Evolutionary conservation across 768 basidiomycete species (phyloP), one percentile per base, ranked within the genome.

Genomic region (Amanita rimosa): DNA sequence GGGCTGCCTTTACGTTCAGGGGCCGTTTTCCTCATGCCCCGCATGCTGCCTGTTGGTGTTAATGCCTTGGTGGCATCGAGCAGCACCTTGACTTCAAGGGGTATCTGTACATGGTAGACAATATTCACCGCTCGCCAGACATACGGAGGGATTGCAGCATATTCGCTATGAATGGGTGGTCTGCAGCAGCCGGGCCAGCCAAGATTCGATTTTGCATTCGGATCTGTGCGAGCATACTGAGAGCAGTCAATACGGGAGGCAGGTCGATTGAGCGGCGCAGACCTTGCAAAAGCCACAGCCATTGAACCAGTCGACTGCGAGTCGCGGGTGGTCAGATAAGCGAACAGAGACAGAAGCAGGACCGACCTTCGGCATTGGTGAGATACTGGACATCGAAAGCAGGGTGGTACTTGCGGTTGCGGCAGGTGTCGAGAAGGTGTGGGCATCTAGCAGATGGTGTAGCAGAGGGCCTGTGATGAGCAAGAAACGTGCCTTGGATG

Each of bases 231-330:
- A 51, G 85, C 84, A 86, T 85, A 89, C 87, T 88, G 65, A 44
- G 55, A 51, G 60, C 58, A 59, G 62, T 57, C 58, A 49, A 49
- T n/a, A 43, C 7, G 33, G 21, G 31, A 13, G 40, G 31, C 34
- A 17, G 14, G 14, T 11, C 6, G 56, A 53, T 55, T 41, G 49
- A 41, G 9, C 52, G 55, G 58, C 48, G 52, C 46, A 44, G 53
- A 89, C 88, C 81, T 90, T 92, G 83, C 89, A 92, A 64, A 78
- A 92, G 19, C 89, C 89, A 62, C 88, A 91, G 43, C 86, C 85
- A 57, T 84, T 87, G 71, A 89, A 89, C 31, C 78, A 78, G 59
- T 83, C 78, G 56, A 90, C 85, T 87, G 60, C 38, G 55, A n/a
- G n/a, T n/a, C n/a, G n/a, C n/a, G 50, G 34, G 48, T 53, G 46